Evolutionary conservation across 2,329 filamentous ascomycete species (phyloP).

Genomic region (Alternaria infectoria): DNA sequence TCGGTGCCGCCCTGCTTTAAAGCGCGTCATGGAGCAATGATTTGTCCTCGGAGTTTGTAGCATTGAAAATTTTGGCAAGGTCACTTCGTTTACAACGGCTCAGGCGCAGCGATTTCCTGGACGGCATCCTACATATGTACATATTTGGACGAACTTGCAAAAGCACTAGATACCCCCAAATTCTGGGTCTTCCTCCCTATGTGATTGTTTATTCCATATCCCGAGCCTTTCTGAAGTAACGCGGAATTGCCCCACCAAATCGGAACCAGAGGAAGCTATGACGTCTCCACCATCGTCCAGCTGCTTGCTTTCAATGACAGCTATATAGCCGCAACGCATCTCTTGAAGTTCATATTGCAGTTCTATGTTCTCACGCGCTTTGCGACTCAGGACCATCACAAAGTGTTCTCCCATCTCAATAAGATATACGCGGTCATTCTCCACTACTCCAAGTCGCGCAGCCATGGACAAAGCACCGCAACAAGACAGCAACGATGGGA

Average conservation of each 20-base stretch:
- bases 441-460: slow-evolving; percentile 10
- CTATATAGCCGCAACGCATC: slow-evolving; percentile 21
- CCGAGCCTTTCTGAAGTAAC: not conserved
- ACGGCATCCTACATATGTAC: not conserved
- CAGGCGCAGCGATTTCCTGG: not conserved
- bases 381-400: slow-evolving; percentile 19
- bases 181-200: not conserved
- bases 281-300: slow-evolving; percentile 19
- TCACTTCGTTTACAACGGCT: not conserved
- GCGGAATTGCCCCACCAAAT: slow-evolving; percentile 8
- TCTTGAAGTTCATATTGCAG: not conserved
- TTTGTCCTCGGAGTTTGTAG: not conserved
- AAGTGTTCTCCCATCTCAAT: slow-evolving; percentile 18
- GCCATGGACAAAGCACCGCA: slow-evolving; percentile 21
- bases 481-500: not conserved
- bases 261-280: slow-evolving; percentile 22
- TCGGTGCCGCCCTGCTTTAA: slow-evolving; percentile 40
- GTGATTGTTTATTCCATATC: not conserved
- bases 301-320: slow-evolving; percentile 26
- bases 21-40: not conserved
- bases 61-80: not conserved
- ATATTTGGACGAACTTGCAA: not conserved
- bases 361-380: slow-evolving; percentile 26
- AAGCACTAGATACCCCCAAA: slow-evolving; percentile 22
- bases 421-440: slow-evolving; percentile 16